These are phyloP conservation scores for Sporothrix luriei DNA, from an alignment of 2,329 filamentous ascomycete species.

Conservation along the genomic window DNA sequence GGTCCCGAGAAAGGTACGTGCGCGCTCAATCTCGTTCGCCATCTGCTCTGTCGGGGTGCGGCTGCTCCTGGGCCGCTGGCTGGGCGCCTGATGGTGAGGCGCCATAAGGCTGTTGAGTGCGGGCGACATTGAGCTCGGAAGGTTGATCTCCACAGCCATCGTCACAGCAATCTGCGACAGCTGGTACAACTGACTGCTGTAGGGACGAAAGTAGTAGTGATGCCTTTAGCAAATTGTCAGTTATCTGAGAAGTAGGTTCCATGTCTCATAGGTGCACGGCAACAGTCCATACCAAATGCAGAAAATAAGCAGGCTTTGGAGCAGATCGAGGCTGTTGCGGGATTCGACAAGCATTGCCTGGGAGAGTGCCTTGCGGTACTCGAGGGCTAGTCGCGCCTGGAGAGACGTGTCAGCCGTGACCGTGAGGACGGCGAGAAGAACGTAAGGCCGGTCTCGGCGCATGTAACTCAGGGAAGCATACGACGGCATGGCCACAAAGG, in stretches of 20 bases:
- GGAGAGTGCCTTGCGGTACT: constrained; percentile 36
- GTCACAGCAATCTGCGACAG: constrained; percentile 36
- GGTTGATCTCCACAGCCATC: constrained; percentile 36
- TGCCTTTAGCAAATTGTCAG: constrained; percentile 31
- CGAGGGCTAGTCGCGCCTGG: constrained; percentile 34
- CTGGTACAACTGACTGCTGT: constrained; percentile 36
- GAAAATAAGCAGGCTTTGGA: constrained; percentile 38
- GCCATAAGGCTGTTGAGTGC: neutral
- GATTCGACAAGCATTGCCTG: constrained; percentile 37
- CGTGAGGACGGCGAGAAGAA: constrained; percentile 36
- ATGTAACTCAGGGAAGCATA: constrained; percentile 33
- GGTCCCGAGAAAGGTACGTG: constrained; percentile 35
- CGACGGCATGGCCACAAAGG: constrained; percentile 35
- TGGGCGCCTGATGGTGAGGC: neutral
- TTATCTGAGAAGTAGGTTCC: neutral
- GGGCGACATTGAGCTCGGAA: constrained; percentile 26
- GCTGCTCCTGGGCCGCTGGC: neutral
- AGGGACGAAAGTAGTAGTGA: constrained; percentile 34
- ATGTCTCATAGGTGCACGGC: too few relatives aligned
- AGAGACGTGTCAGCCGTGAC: constrained; percentile 28
- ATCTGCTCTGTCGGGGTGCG: constrained; percentile 27
- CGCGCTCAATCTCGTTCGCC: constrained; percentile 34
- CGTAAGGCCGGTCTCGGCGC: constrained; percentile 35
- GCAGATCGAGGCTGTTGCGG: constrained; percentile 34
- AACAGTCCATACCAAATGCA: constrained; percentile 34